Conservation (phyloP, 2,329 filamentous ascomycete species). For the Alternaria postmessia region DNA sequence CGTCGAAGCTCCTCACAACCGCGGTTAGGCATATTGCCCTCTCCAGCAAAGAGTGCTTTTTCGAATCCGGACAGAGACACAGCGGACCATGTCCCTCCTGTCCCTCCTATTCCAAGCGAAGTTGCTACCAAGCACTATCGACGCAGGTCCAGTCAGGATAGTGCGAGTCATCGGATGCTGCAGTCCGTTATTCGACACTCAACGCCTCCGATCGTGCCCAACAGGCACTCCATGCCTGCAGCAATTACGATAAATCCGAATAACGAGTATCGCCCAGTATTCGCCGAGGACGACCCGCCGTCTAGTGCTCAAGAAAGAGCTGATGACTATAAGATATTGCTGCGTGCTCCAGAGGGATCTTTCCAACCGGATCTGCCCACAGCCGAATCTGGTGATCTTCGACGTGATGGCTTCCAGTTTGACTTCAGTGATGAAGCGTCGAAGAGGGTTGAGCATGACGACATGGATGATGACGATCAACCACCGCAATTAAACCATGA, state of each 20-base stretch:
- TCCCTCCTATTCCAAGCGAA: conserved; percentile 38
- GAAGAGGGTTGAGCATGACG: not conserved
- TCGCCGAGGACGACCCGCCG: not conserved
- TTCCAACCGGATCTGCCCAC: not conserved
- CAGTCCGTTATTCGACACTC: conserved; percentile 41
- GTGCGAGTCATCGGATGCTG: conserved; percentile 34
- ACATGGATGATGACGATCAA: conserved; percentile 25
- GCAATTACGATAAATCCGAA: conserved; percentile 5
- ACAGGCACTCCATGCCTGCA: conserved; percentile 6
- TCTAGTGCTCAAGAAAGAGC: conserved; percentile 3
- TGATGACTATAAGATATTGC: not conserved
- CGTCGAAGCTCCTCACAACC: conserved; percentile 10
- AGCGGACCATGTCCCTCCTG: conserved; percentile 36
- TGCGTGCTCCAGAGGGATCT: conserved; percentile 1
- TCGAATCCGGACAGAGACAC: conserved; percentile 29
- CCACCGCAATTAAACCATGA: conserved; percentile 37
- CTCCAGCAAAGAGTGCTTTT: conserved; percentile 42
- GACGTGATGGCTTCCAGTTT: not conserved
- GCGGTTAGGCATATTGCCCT: conserved; percentile 37
- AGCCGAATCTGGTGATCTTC: not conserved
- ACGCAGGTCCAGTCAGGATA: conserved; percentile 25
- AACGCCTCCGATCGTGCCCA: conserved; percentile 24
- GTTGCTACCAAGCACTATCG: conserved; percentile 21
- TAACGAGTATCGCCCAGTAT: conserved; percentile 9
- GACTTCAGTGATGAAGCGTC: not conserved